Percentiles rank a stretch among this genome's conserved stretches.
phyloP scores from a whole-genome alignment of 164 flowering plant species.

The Sextonia rubra region DNA sequence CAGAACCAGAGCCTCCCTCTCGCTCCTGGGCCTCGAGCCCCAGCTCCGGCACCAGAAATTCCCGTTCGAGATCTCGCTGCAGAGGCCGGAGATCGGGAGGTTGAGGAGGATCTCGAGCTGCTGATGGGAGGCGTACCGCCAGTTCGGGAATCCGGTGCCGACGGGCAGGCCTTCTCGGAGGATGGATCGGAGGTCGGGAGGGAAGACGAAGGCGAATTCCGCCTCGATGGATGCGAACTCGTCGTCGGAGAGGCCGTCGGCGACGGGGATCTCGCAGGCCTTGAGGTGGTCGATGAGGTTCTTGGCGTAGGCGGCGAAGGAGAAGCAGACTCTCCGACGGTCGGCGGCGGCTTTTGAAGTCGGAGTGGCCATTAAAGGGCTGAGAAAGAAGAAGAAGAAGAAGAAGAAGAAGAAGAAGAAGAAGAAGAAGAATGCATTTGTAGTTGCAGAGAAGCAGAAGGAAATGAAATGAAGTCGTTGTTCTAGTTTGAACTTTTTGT shows the following conservation, averaged over 20 bases:
- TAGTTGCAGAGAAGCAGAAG: not conserved
- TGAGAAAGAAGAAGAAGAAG: not conserved
- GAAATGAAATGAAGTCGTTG: not conserved
- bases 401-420: constrained; percentile 72
- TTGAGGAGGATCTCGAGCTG: no score
- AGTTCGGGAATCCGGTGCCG: no score
- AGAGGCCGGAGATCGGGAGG: constrained; percentile 28
- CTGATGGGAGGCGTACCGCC: no score
- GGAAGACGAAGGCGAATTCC: no score
- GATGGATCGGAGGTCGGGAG: no score
- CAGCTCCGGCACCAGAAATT: constrained; percentile 52
- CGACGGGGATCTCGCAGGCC: constrained; percentile 24
- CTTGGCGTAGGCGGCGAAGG: constrained; percentile 82
- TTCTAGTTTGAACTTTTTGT: not conserved
- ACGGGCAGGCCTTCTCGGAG: no score
- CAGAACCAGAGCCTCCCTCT: constrained; percentile 22
- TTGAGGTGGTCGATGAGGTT: constrained; percentile 44
- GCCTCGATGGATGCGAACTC: no score
- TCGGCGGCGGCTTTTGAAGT: constrained; percentile 5
- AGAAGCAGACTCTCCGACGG: constrained; percentile 62
- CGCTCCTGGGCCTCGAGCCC: constrained; percentile 44
- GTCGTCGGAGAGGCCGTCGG: no score
- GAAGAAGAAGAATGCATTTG: no score
- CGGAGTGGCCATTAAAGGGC: constrained; percentile 7
- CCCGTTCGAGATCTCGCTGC: constrained; percentile 29